phyloP scores from a whole-genome alignment of 2,329 filamentous ascomycete genomes.

The Tolypocladium album region DNA sequence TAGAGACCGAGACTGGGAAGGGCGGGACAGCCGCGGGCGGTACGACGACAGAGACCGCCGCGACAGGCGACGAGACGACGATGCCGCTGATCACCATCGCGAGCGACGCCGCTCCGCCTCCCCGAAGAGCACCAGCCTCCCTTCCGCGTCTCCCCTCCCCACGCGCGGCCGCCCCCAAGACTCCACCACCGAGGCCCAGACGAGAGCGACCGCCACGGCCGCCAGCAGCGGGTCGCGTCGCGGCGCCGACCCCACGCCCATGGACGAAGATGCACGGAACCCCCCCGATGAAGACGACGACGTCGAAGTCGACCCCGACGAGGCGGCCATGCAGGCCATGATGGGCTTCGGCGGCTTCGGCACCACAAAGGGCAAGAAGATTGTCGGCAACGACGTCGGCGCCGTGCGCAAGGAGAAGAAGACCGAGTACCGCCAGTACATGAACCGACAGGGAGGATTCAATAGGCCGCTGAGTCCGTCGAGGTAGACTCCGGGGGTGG shows the following conservation, averaged over 20 bases:
- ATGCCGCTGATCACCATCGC: constrained; percentile 11
- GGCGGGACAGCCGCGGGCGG: constrained; percentile 6
- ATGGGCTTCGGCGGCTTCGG: constrained; percentile 88
- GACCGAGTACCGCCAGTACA: constrained; percentile 93
- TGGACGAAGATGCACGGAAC: constrained; percentile 18
- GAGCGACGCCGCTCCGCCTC: constrained; percentile 26
- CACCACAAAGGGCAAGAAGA: constrained; percentile 79
- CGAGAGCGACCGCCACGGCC: constrained; percentile 6
- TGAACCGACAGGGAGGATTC: constrained; percentile 77
- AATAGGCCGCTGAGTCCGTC: constrained; percentile 63
- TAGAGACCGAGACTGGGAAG: constrained; percentile 2
- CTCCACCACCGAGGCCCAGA: not conserved
- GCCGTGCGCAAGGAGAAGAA: constrained; percentile 86
- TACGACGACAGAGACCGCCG: constrained; percentile 7
- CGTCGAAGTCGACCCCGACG: constrained; percentile 50
- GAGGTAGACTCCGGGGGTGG: constrained; percentile 15
- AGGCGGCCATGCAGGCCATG: constrained; percentile 66
- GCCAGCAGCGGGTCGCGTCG: constrained; percentile 13
- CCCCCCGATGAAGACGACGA: constrained; percentile 17
- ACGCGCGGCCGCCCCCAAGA: constrained; percentile 19
- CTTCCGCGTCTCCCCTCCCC: constrained; percentile 17
- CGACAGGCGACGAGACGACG: constrained; percentile 14
- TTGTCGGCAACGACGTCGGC: constrained; percentile 76
- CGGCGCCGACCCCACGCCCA: constrained; percentile 9
- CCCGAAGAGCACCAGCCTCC: constrained; percentile 12